Base-by-base conservation (phyloP, 768 basidiomycete species). In the Leccinum pellstonianum region DNA sequence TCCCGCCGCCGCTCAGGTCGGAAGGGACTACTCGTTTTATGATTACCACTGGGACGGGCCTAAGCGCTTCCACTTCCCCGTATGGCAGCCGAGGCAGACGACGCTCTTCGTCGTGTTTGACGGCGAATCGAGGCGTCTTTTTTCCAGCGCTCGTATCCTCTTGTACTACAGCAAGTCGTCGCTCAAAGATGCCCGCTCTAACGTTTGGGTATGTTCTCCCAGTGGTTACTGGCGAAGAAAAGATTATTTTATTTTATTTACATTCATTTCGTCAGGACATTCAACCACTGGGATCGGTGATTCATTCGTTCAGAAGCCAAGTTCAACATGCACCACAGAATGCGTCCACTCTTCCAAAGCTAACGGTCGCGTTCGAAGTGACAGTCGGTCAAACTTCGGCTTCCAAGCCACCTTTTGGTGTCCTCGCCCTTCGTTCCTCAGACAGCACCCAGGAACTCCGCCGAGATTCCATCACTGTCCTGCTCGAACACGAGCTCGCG, bases 11-110 rank as follows among this genome's bases (percentile, higher is more conserved):
- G 15, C n/a, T 19, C 17, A 43, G 41, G 41, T 43, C 41, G 41
- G 5, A 43, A 1, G 11, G 11, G 55, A 57, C 37, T 55, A 51
- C 50, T 67, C 65, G 8, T 37, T 70, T 3, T 62, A 67, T 2
- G 68, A 69, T 11, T 58, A 62, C 25, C 54, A 70, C 43, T 69
- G 65, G 68, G 61, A 70, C 17, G 68, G 66, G 23, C 68, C 68
- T 7, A 70, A 54, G 46, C 63, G 68, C 8, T 14, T 25, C 11
- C 61, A 65, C 17, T 37, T 70, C 48, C 65, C 65, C 4, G 65
- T 67, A 15, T 62, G 68, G 68, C 63, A 70, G 21, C 68, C 68
- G 10, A 62, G 66, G 25, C 65, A 65, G 53, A 69, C 68, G 11
- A 65, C 68, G 7, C 58, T 69, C 10, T 43, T 55, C 35, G 65